A percentile compares a stretch with the other conserved stretches of the same genome.
Evolutionary conservation across 257 asterid species (phyloP).

Genomic region (Verbena officinalis): DNA sequence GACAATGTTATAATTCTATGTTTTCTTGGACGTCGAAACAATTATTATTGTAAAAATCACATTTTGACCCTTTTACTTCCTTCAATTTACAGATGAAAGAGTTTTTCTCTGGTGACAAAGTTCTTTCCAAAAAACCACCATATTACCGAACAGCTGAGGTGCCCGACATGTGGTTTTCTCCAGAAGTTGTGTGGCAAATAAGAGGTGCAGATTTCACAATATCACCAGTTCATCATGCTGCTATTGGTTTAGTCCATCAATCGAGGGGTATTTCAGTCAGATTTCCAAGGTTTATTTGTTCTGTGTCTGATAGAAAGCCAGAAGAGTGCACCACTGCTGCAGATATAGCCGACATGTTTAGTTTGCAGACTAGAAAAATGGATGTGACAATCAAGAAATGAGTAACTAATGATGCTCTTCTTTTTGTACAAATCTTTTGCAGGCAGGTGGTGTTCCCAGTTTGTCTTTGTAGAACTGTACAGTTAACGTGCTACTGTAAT

Average conservation of each 20-base stretch:
- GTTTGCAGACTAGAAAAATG: conserved; percentile 76
- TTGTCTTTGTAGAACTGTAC: conserved; percentile 2
- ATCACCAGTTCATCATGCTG: conserved; percentile 86
- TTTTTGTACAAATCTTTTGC: conserved; percentile 13
- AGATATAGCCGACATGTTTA: conserved; percentile 76
- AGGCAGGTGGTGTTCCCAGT: not conserved
- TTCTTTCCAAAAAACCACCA: conserved; percentile 63
- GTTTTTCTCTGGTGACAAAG: conserved; percentile 57
- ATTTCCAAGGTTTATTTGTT: conserved; percentile 70
- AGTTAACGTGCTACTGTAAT: not conserved
- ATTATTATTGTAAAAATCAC: too few relatives aligned
- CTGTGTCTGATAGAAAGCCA: conserved; percentile 66
- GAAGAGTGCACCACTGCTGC: conserved; percentile 81
- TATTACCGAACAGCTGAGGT: conserved; percentile 76
- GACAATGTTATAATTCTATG: conserved; percentile 8
- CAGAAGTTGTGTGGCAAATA: conserved; percentile 81
- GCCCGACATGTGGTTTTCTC: conserved; percentile 82
- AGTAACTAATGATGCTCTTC: not conserved
- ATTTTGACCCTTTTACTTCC: not conserved
- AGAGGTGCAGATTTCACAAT: conserved; percentile 82
- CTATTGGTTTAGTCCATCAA: conserved; percentile 75
- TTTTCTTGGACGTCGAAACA: not conserved
- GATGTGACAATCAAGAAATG: conserved; percentile 44
- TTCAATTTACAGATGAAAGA: conserved; percentile 71
- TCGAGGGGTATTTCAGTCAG: conserved; percentile 85